A percentile compares a stretch with the other conserved stretches of the same genome.
Evolutionary conservation across 164 flowering plant species (phyloP).

Genomic region (Platanus orientalis): DNA sequence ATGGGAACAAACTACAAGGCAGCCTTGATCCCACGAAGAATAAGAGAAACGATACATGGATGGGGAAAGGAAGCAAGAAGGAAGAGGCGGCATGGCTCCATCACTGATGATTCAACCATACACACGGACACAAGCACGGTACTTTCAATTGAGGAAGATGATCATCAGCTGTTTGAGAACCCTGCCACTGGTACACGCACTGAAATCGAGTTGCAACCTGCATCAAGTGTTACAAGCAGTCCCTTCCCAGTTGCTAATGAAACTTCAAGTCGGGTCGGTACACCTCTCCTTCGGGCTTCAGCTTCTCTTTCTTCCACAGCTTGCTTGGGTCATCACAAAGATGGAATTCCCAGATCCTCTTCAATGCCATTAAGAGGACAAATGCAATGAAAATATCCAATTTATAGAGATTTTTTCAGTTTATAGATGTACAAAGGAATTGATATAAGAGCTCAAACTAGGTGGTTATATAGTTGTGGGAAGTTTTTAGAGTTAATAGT

Average conservation of each 20-base stretch:
- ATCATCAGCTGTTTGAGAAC: conserved; percentile 41
- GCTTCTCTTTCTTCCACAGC: conserved; percentile 34
- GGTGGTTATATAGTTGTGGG: not conserved
- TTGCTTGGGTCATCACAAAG: conserved; percentile 11
- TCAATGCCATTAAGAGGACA: conserved; percentile 59
- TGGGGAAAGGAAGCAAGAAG: conserved; percentile 83
- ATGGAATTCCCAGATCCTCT: conserved; percentile 37
- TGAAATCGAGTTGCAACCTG: conserved; percentile 66
- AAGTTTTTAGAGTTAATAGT: not conserved
- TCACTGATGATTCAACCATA: conserved; percentile 64
- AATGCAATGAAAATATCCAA: conserved; percentile 8
- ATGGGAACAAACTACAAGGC: conserved; percentile 99
- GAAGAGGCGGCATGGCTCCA: conserved; percentile 48
- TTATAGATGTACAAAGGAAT: not conserved
- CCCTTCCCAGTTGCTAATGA: conserved; percentile 45
- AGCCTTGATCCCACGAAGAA: conserved; percentile 82
- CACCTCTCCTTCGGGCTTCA: conserved; percentile 75
- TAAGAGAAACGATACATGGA: conserved; percentile 89
- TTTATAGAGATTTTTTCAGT: not conserved
- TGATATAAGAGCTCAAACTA: not conserved
- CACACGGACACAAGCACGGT: conserved; percentile 90
- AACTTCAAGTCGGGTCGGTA: conserved; percentile 49
- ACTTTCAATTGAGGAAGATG: conserved; percentile 71
- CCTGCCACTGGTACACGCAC: conserved; percentile 9
- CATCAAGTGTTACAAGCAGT: conserved; percentile 9